phyloP scores from a whole-genome alignment of 148 eudicot species.

The Hydrangea macrophylla region DNA sequence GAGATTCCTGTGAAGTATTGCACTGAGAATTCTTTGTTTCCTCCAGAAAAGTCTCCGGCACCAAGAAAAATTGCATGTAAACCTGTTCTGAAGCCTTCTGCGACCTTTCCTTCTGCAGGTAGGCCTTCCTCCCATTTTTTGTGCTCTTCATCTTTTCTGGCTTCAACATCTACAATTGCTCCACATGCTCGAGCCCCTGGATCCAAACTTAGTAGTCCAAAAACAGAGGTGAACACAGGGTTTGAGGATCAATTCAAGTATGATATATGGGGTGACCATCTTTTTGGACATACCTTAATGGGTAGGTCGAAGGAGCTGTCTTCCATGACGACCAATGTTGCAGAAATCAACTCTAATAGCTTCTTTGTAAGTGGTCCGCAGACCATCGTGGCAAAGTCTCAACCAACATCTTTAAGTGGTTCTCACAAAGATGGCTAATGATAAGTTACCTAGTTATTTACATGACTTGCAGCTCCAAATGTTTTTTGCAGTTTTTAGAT shows the following conservation, averaged over 20 bases:
- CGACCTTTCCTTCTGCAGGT: slow-evolving; percentile 47
- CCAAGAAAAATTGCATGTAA: slow-evolving; percentile 26
- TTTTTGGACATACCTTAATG: slow-evolving; percentile 45
- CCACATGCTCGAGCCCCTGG: slow-evolving; percentile 78
- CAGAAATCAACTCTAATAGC: slow-evolving; percentile 54
- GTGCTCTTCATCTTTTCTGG: slow-evolving; percentile 23
- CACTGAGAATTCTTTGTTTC: slow-evolving; percentile 4
- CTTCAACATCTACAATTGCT: slow-evolving; percentile 39
- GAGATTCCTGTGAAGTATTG: slow-evolving; percentile 24
- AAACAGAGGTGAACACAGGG: slow-evolving; percentile 26
- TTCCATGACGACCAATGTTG: slow-evolving; percentile 18
- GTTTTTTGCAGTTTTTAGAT: background rate
- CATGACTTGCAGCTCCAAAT: too few species aligned
- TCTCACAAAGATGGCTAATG: slow-evolving; percentile 40
- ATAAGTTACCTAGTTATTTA: slow-evolving; percentile 19
- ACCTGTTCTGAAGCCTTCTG: slow-evolving; percentile 53
- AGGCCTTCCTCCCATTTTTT: slow-evolving; percentile 19
- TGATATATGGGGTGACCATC: slow-evolving; percentile 90
- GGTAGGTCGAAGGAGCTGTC: slow-evolving; percentile 25
- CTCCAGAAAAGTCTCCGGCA: slow-evolving; percentile 28
- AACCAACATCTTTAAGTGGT: slow-evolving; percentile 43
- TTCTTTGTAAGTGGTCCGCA: slow-evolving; percentile 68
- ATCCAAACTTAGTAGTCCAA: slow-evolving; percentile 33
- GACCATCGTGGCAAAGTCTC: slow-evolving; percentile 41
- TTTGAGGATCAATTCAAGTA: slow-evolving; percentile 46